Base-by-base conservation (phyloP, 441 rosid genomes). In the Euphorbia celastroides region DNA sequence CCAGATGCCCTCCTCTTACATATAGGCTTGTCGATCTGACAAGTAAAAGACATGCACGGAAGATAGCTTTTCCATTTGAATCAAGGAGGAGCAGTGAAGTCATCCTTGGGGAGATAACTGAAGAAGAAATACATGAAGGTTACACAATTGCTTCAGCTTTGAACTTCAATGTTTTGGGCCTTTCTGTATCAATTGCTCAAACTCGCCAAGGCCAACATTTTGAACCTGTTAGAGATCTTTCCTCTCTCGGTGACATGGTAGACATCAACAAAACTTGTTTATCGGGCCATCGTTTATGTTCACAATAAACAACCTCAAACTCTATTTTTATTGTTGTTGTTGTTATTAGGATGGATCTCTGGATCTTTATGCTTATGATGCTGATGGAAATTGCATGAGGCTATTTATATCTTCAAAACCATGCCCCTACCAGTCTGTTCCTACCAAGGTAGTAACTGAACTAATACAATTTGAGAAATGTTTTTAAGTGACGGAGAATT, bases 201-300 rank as follows among this genome's bases (percentile, higher is more conserved):
- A 69, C 80, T 70, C 79, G 82, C 72, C 77, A 73, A 66, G 87
- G 84, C 3, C 67, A 62, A 75, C 81, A 72, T 65, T 76, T 82
- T 80, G 98, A 96, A 74, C 91, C 96, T 27, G 78, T 80, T 69
- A 85, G 84, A 68, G 90, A 90, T 82, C 95, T 95, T 76, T 90
- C 96, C 69, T 80, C 95, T 61, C 96, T 95, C 36, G 90, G 92
- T 72, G 92, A 95, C 83, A 82, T 92, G 99, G 99, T 95, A 82
- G 42, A 70, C 72, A 54, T 65, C 63, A 36, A 38, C 54, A 25
- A 63, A 9, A 17, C 31, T 58, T 13, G n/a, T 27, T 55, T 38
- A 17, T 56, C 54, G 72, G 59, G 70, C 61, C 50, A 62, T 70
- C 23, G 44, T 48, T 74, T 70, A 70, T 27, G 0, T 14, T 63